Evolutionary conservation across 73 alveolate species (phyloP).

Genomic region (Diophrys sp.): DNA sequence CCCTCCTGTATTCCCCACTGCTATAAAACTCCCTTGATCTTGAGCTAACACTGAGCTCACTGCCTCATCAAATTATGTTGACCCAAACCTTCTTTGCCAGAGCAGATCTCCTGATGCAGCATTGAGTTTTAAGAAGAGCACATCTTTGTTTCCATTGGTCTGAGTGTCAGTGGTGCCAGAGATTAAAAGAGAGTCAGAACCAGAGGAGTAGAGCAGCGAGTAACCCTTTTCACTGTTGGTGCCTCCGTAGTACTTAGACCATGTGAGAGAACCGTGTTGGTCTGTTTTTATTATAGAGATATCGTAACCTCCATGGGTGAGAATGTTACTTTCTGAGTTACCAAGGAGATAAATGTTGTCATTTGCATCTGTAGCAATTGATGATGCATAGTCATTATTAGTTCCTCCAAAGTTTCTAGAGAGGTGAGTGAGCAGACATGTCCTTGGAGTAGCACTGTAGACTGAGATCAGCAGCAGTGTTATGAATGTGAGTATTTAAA

Average conservation of each 20-base stretch:
- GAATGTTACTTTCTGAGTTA: background rate
- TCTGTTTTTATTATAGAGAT: background rate
- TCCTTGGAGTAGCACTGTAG: no score
- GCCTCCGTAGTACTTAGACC: conserved; percentile 22
- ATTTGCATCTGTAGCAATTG: background rate
- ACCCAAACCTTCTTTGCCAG: background rate
- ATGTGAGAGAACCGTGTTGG: conserved; percentile 1
- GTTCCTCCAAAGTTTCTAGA: background rate
- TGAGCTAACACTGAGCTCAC: background rate
- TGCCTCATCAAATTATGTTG: background rate
- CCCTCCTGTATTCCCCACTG: background rate
- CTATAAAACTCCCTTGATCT: background rate
- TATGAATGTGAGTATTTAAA: no score
- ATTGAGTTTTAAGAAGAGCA: no score
- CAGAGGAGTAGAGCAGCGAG: background rate
- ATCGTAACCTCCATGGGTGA: background rate
- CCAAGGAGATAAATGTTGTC: background rate
- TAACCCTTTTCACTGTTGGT: background rate
- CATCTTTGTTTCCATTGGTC: background rate
- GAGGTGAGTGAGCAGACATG: background rate
- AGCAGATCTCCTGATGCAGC: background rate
- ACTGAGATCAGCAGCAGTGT: no score
- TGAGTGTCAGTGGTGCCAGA: background rate
- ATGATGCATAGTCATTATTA: background rate
- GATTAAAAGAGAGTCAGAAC: background rate